Evolutionary conservation across 106 monocot genomes (phyloP).

Genomic region (Platanthera zijinensis): DNA sequence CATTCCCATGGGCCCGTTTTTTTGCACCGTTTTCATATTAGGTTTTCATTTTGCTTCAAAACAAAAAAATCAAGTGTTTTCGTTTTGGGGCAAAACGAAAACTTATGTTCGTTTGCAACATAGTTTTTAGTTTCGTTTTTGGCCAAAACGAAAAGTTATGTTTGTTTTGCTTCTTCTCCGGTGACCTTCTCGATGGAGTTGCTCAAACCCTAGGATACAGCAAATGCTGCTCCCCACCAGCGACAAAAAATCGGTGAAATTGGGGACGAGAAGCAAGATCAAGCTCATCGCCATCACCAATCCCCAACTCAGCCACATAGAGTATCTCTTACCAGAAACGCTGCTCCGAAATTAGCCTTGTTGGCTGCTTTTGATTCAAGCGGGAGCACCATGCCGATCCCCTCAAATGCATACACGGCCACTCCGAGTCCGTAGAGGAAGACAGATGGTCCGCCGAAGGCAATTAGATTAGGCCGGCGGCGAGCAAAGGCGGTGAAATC

Average conservation of each 20-base stretch:
- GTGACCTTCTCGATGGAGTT: too few relatives aligned
- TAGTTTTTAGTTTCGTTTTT: too few relatives aligned
- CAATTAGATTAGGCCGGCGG: not conserved
- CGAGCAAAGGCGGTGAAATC: constrained; percentile 16
- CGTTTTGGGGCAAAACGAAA: too few relatives aligned
- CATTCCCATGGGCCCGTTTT: too few relatives aligned
- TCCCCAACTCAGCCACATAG: constrained; percentile 36
- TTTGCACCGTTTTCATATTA: too few relatives aligned
- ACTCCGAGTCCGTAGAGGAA: constrained; percentile 54
- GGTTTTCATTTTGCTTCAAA: too few relatives aligned
- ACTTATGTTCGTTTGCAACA: too few relatives aligned
- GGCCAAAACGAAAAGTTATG: too few relatives aligned
- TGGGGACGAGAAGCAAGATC: constrained; percentile 36
- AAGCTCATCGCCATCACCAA: constrained; percentile 27
- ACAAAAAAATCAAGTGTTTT: too few relatives aligned
- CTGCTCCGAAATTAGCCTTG: constrained; percentile 34
- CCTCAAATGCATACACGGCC: constrained; percentile 54
- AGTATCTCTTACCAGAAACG: constrained; percentile 41
- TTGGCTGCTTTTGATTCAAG: constrained; percentile 39
- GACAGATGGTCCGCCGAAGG: constrained; percentile 21
- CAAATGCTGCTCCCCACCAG: constrained; percentile 61
- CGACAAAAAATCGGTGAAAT: constrained; percentile 57
- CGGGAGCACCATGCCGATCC: constrained; percentile 58
- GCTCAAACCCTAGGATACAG: constrained; percentile 35
- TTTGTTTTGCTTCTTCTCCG: too few relatives aligned